Evolutionary conservation across 192 early-diverging fungal genomes (phyloP), one percentile per base, ranked within the genome.

Genomic region (Coemansia sp.): DNA sequence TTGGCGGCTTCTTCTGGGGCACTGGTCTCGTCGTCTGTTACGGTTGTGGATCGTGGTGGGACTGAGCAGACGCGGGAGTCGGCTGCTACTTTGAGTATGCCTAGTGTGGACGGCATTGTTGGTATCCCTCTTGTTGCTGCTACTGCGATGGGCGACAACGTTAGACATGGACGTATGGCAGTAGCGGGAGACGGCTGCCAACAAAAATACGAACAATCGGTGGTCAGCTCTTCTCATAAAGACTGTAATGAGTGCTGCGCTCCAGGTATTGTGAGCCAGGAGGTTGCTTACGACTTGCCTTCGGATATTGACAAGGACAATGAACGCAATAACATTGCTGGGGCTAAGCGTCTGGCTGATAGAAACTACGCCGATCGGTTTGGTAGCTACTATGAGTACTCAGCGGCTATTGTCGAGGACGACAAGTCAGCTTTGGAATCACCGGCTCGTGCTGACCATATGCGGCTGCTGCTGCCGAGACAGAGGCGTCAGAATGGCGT

Each of bases 311-410:
- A 12, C 27, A 22, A 20, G 9, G 41, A 38, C 34, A 52, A 50
- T 50, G 15, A 60, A 20, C 47, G 44, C 60, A 62, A 62, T 68
- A 44, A 31, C 43, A 20, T 10, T 39, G 47, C 27, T 15, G 41
- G 36, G 43, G 44, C 33, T 16, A 40, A 43, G 24, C 46, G 31
- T 16, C 20, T 47, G 18, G 15, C 34, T 3, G 67, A 69, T 10
- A 60, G 27, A 33, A 41, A 72, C 38, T 78, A 78, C 49, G 69
- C 20, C 6, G 78, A 75, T 52, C 73, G 73, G 34, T 75, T 80
- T 43, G 78, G 58, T 31, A 80, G 61, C 68, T 74, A 80, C 60
- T 73, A 69, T 47, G 72, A 73, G 41, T 74, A 79, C 44, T 44
- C 69, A 27, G 38, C 12, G 52, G 52, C 65, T n/a, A 67, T 71